Evolutionary conservation across 2,329 filamentous ascomycete genomes (phyloP), one percentile per base, ranked within the genome.

Genomic region (Raffaelea arxii): DNA sequence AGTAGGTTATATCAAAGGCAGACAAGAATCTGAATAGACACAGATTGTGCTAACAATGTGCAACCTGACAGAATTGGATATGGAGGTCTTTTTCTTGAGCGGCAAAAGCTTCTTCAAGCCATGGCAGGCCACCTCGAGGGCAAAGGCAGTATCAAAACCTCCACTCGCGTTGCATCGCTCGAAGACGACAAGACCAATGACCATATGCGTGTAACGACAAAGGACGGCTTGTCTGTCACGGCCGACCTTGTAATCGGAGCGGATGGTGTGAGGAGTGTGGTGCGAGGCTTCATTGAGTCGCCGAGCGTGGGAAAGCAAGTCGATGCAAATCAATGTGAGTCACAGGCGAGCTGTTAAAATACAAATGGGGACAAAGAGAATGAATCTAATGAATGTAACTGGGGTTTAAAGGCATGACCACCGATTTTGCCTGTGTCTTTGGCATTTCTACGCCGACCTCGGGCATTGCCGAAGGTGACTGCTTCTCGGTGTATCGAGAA

Each of bases 201-300:
- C 21, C 16, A 25, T 6, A 23, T 41, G 21, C n/a, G 6, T n/a
- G 38, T 41, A 23, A 41, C 38, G 7, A 41, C 38, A 18, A 41
- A 10, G 7, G 38, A 41, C 22, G 38, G 38, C 22, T 16, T 24
- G n/a, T 9, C 10, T 10, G 19, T 41, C 10, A 35, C 21, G 14
- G 44, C 25, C 19, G 30, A 35, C 23, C n/a, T 46, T 25, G 44
- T 41, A 14, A 25, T 46, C 27, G 44, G 44, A n/a, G 44, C 38
- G 22, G 44, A 46, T 30, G 44, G 44, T 4, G 24, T 46, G 18
- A 37, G 23, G 23, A 41, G 38, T n/a, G 23, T 24, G 23, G 38
- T 41, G 9, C 38, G 38, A 5, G 23, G 18, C 7, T 21, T 19
- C 23, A 38, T 38, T 38, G 36, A 38, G 36, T 19, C n/a, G n/a